Base-by-base conservation (phyloP, 164 flowering plant genomes). In the Nelumbo lutea region DNA sequence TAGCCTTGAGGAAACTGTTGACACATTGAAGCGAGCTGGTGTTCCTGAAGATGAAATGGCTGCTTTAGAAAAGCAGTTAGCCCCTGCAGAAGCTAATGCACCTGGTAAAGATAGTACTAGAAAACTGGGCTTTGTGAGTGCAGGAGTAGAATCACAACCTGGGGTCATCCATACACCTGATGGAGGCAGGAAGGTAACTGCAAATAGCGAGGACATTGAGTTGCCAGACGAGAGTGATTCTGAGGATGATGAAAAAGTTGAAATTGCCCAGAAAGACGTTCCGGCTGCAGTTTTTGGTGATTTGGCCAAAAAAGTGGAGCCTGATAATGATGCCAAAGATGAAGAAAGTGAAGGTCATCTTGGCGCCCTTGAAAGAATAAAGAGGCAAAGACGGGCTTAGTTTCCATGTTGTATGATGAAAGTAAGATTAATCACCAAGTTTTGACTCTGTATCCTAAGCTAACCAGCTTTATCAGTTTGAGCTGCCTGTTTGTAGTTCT, bases 41-140 rank as follows among this genome's bases (percentile, higher is more conserved):
- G 88, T 88, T 6, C 81, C 88, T 1, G 97, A 87, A 71, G 98
- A 95, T 69, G 96, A 90, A 68, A 95, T 95, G 99, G 97, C 97
- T 55, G 93, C 92, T 46, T 74, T 95, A 3, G 99, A 95, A 69
- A 88, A 86, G 78, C 90, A 88, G 67, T 77, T 92, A 64, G 83
- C 77, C 1, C 91, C 97, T 58, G 68, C 81, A 13, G 69, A 75
- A 6, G 72, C 61, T 52, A 70, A 65, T 43, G 59, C 73, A 45
- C 50, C 75, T 3, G 69, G 77, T 4, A 83, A 73, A 48, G 91
- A 87, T 47, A 59, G 78, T 43, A 66, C 65, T 62, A 78, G 86
- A 65, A 74, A 72, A 61, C 73, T 94, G 4, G 96, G 96, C 27
- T 94, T 95, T 83, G 97, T 92, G 64, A 90, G 97, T 76, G 98